phyloP scores from a whole-genome alignment of 176 grass and related monocot genomes.

The Zizania latifolia region DNA sequence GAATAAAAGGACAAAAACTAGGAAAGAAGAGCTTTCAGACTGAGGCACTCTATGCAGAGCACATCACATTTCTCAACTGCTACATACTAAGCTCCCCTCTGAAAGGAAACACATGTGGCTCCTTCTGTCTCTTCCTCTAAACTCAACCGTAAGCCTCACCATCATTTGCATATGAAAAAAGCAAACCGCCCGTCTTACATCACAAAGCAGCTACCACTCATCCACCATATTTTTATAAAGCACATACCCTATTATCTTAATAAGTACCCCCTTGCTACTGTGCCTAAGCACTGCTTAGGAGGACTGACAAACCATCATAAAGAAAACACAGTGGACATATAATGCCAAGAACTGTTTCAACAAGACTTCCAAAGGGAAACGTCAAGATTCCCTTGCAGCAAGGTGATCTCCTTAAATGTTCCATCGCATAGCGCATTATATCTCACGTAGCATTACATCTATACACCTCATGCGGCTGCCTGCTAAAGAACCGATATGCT shows the following conservation, averaged over 20 bases:
- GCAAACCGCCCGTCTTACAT: conserved; percentile 1
- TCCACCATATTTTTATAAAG: conserved; percentile 22
- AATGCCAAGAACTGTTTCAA: conserved; percentile 19
- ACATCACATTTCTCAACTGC: conserved; percentile 16
- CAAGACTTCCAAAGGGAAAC: background rate
- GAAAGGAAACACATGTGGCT: conserved; percentile 24
- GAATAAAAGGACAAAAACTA: background rate
- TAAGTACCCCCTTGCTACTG: background rate
- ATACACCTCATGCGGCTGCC: background rate
- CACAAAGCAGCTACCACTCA: conserved; percentile 21
- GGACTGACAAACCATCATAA: background rate
- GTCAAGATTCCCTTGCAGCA: conserved; percentile 15
- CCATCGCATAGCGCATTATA: conserved; percentile 10
- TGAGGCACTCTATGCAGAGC: conserved; percentile 24
- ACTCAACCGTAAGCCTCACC: background rate
- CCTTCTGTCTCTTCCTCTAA: conserved; percentile 36
- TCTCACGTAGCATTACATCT: conserved; percentile 13
- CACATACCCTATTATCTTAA: background rate
- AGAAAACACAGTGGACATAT: background rate
- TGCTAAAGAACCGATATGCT: conserved; percentile 26
- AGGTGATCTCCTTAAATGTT: background rate
- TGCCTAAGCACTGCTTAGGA: conserved; percentile 4
- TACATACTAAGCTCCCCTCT: conserved; percentile 4
- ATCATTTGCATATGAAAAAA: conserved; percentile 36
- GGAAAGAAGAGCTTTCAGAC: conserved; percentile 17